Base-by-base conservation (phyloP, 2,329 filamentous ascomycete genomes). In the Rutstroemia sp. region DNA sequence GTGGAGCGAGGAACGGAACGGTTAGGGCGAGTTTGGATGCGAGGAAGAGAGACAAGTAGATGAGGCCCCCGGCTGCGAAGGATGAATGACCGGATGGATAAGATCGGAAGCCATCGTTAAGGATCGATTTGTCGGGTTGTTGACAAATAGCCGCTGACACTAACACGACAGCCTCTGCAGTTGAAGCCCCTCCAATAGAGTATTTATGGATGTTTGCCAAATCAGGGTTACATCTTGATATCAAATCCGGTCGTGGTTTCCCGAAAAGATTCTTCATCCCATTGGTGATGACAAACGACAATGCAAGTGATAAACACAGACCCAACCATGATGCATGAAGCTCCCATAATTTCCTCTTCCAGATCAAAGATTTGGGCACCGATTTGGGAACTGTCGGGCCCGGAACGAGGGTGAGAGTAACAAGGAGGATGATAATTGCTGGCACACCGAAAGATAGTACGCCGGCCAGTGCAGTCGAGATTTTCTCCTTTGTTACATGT, bases 301-400 rank as follows among this genome's bases (percentile, higher is more conserved):
- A 77, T 2, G 85, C 83, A 9, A 90, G 75, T 2, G 88, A 83
- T 17, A 96, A 76, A 0, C 78, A 88, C 2, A 96, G 78, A 0
- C 92, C 92, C 65, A 96, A 82, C 83, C 87, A 89, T 57, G 89
- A 91, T 2, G 83, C 84, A 68, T 96, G 90, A 70, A 89, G 84
- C 71, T 96, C 92, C 91, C 92, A 96, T 1, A 96, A 70, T 73
- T 94, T 96, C 62, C 89, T 81, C 68, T 81, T 82, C 84, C 89
- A 91, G 46, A 92, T 76, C 54, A 89, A 72, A 4, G 78, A 71
- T 61, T 78, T 78, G 1, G 88, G 83, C 0, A 86, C 84, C 19
- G 79, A 77, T 44, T 76, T 76, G 16, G 81, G 79, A 0, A 86
- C 83, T 1, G 84, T 85, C 5, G 81, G 78, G 3, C 88, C 89